A percentile compares a stretch with the other conserved stretches of the same genome.
These are phyloP conservation scores for Furcasterigmium sp. DNA, from an alignment of 2,329 filamentous ascomycete species.

Conservation along the genomic window DNA sequence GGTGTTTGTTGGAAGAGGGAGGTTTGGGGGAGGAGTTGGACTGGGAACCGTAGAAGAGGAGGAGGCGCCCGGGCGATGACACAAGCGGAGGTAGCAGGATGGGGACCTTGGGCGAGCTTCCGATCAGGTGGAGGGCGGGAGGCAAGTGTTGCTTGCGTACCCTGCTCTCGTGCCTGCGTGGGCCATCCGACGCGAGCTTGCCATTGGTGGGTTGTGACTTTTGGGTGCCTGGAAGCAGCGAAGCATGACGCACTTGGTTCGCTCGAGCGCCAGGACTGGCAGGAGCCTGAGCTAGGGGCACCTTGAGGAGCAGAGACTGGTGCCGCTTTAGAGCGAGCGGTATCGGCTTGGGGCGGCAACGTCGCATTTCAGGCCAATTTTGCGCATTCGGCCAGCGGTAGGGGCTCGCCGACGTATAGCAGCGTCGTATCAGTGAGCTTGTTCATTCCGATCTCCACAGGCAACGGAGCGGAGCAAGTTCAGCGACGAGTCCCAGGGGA, in stretches of 20 bases:
- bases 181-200: neutral
- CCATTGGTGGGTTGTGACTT: neutral
- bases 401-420: too few relatives aligned
- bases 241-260: neutral
- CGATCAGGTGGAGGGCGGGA: neutral
- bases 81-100: neutral
- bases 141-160: conserved; percentile 1
- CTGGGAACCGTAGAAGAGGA: neutral
- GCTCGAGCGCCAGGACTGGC: neutral
- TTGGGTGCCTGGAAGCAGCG: neutral
- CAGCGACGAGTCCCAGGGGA: too few relatives aligned
- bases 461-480: too few relatives aligned
- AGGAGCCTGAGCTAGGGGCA: neutral
- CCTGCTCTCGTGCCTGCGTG: neutral
- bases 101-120: neutral
- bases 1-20: neutral
- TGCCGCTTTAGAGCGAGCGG: neutral
- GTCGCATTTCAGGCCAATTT: too few relatives aligned
- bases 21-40: neutral
- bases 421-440: too few relatives aligned
- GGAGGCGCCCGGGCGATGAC: neutral
- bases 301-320: neutral
- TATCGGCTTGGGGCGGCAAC: too few relatives aligned
- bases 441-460: too few relatives aligned
- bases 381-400: too few relatives aligned